Evolutionary conservation across 2,329 filamentous ascomycete genomes (phyloP).

Genomic region (Penicillium janthinellum): DNA sequence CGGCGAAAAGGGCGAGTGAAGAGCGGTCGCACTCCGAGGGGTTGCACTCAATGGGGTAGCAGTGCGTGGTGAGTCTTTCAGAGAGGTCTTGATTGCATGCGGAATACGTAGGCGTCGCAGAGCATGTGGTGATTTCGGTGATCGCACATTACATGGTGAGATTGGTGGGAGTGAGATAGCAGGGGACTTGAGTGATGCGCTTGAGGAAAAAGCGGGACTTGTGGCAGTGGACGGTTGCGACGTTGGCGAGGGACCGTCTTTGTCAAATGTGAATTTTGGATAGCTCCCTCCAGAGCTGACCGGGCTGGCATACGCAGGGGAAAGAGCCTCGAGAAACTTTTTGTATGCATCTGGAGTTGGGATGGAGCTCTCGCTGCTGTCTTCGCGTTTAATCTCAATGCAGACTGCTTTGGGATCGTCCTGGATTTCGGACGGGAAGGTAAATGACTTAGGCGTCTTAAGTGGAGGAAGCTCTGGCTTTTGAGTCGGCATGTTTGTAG

Average conservation of each 20-base stretch:
- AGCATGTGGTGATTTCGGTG: constrained; percentile 1
- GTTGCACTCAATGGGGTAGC: constrained; percentile 4
- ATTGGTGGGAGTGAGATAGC: not conserved
- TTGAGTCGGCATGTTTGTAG: constrained; percentile 1
- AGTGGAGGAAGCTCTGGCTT: constrained; percentile 16
- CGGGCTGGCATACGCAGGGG: not conserved
- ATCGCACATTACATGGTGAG: constrained; percentile 45
- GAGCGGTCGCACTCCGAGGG: constrained; percentile 1
- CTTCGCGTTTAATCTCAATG: not conserved
- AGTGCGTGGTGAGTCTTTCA: constrained; percentile 5
- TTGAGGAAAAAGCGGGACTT: not conserved
- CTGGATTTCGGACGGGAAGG: not conserved
- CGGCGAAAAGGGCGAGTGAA: constrained; percentile 66
- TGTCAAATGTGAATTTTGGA: not conserved
- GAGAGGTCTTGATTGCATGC: constrained; percentile 1
- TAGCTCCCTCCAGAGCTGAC: not conserved
- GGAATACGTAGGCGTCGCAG: constrained; percentile 10
- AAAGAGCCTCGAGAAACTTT: constrained; percentile 1
- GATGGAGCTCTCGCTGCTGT: not conserved
- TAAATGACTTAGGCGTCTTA: not conserved
- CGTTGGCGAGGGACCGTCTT: not conserved
- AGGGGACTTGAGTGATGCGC: not conserved
- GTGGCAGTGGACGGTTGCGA: not conserved
- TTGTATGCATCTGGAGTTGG: not conserved
- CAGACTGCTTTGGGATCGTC: not conserved